Conservation (phyloP, 768 basidiomycete genomes). For the Phlebiopsis gigantea region DNA sequence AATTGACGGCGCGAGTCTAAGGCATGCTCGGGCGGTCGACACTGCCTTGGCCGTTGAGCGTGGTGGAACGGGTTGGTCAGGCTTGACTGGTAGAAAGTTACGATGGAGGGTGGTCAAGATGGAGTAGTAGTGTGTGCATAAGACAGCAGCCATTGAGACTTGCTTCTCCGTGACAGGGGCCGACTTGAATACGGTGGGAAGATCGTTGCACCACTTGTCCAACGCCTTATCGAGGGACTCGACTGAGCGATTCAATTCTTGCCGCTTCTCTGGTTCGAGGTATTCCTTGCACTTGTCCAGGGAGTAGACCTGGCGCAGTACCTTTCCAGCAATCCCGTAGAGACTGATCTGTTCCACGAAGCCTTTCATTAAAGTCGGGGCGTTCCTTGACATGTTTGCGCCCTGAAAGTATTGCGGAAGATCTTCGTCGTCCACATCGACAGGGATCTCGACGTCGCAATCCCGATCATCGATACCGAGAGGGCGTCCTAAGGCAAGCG, state of each 20-base stretch:
- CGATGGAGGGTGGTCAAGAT: constrained; percentile 84
- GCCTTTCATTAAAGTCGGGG: constrained; percentile 75
- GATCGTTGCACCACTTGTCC: constrained; percentile 76
- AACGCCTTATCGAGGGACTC: constrained; percentile 75
- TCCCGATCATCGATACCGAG: constrained; percentile 86
- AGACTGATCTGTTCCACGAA: constrained; percentile 71
- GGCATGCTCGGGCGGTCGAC: constrained; percentile 79
- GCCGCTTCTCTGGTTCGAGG: constrained; percentile 67
- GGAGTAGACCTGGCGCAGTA: constrained; percentile 79
- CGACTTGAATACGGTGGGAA: constrained; percentile 72
- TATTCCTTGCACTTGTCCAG: constrained; percentile 72
- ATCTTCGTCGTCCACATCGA: constrained; percentile 77
- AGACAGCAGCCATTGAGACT: constrained; percentile 78
- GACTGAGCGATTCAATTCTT: constrained; percentile 71
- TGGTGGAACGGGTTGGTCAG: constrained; percentile 61
- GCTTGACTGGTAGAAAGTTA: constrained; percentile 77
- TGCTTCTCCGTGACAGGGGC: constrained; percentile 70
- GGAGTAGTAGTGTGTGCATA: constrained; percentile 88
- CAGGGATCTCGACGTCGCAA: constrained; percentile 84
- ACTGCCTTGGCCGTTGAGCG: constrained; percentile 79
- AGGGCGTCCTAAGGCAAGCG: constrained; percentile 83
- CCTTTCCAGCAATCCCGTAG: constrained; percentile 80
- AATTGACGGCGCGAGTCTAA: constrained; percentile 79
- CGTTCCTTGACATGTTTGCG: constrained; percentile 46
- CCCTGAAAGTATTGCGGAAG: constrained; percentile 70